Evolutionary conservation across 176 grass and related monocot genomes (phyloP).

Genomic region (Melocanna baccifera): DNA sequence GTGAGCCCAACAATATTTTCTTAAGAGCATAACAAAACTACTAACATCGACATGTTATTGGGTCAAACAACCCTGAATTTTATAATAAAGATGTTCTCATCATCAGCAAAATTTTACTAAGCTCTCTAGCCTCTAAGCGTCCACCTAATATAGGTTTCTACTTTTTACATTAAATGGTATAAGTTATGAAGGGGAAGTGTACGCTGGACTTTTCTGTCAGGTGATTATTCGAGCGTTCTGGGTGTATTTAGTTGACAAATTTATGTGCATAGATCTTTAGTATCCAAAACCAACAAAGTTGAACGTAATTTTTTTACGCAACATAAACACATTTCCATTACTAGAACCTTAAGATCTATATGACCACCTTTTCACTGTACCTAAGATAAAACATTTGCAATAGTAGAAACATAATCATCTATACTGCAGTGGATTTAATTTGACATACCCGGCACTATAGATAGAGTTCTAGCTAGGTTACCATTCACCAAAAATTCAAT

Average conservation of each 20-base stretch:
- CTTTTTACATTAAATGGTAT: too few species aligned
- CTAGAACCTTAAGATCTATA: neutral
- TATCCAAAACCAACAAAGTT: conserved; percentile 16
- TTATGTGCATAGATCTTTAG: neutral
- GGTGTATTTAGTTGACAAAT: too few species aligned
- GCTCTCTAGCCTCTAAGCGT: too few species aligned
- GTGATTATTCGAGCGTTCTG: too few species aligned
- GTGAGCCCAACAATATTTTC: neutral
- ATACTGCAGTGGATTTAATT: neutral
- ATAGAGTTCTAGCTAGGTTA: neutral
- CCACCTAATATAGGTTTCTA: too few species aligned
- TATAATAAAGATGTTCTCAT: neutral
- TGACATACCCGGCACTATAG: neutral
- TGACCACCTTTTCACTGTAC: neutral
- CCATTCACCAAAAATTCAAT: neutral
- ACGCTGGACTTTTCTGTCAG: too few species aligned
- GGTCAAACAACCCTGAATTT: neutral
- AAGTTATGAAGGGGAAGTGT: too few species aligned
- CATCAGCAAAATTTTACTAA: too few species aligned
- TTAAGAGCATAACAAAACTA: neutral
- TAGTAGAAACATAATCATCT: neutral
- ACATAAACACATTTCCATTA: neutral
- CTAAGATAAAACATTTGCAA: neutral
- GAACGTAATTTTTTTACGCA: neutral
- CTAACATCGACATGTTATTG: neutral